Base-by-base conservation (phyloP, 495 filamentous ascomycete species). In the Penicillium macrosclerotiorum region DNA sequence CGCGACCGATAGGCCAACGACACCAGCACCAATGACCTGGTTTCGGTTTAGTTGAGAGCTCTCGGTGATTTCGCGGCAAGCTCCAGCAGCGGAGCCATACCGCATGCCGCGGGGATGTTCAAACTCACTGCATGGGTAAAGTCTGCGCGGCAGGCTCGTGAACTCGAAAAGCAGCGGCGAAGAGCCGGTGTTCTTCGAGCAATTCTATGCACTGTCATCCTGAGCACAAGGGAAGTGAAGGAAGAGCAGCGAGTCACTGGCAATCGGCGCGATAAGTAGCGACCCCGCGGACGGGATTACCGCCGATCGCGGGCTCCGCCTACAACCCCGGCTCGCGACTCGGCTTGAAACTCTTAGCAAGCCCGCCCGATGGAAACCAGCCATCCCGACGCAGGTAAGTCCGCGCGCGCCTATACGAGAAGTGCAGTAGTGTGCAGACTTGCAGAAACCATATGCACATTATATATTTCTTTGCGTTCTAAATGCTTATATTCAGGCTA, bases 1-100 rank as follows among this genome's bases (percentile, higher is more conserved):
- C 1, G 93, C 89, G 49, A 95, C 79, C n/a, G 93, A 87, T 3
- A 98, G 80, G 3, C 93, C 93, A 18, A 98, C 88, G 1, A 89
- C 93, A 14, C 93, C 93, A 45, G 77, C 93, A 49, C 94, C 93
- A 41, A 98, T 88, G 3, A 94, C 79, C 86, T 90, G n/a, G 24
- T 35, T 14, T 14, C 4, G 19, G 37, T 37, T 60, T 34, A 50
- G 53, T 46, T 35, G 8, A 7, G 45, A 22, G 18, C 36, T 37
- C 38, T 32, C 7, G 19, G 12, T 23, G 14, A 12, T 13, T 34
- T 14, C 5, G n/a, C 11, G 2, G 32, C 16, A 8, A 40, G 33
- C 38, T 11, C 22, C 5, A 43, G 24, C 23, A 26, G 12, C 38
- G 27, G 17, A 13, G 43, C 18, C 16, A 11, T 46, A 17, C 14